Conservation (phyloP, 2,329 filamentous ascomycete genomes). For the Penicillium vulpinum region DNA sequence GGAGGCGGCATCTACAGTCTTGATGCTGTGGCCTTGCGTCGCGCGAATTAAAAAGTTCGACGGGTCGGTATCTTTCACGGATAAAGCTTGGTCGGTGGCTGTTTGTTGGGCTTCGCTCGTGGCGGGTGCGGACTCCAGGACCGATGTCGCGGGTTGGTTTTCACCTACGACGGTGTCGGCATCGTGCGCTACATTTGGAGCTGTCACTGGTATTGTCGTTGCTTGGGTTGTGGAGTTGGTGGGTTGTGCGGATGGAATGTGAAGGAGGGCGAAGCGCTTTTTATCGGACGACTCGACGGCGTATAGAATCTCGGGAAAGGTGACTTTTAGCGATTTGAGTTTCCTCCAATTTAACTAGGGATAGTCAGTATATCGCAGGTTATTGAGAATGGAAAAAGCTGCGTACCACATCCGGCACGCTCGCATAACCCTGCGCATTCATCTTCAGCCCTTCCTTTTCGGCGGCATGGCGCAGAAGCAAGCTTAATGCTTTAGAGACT, state of each 20-base stretch:
- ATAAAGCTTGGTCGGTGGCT: slow-evolving; percentile 38
- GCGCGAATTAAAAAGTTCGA: slow-evolving; percentile 83
- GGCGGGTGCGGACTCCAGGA: slow-evolving; percentile 22
- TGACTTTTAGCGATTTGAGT: slow-evolving; percentile 69
- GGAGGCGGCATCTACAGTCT: slow-evolving; percentile 65
- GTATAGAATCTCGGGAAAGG: slow-evolving; percentile 69
- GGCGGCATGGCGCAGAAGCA: slow-evolving; percentile 62
- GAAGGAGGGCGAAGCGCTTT: slow-evolving; percentile 81
- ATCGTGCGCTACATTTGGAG: slow-evolving; percentile 23
- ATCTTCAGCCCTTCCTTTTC: slow-evolving; percentile 60
- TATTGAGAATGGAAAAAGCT: neutral
- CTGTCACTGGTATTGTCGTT: slow-evolving; percentile 19
- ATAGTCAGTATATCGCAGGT: neutral
- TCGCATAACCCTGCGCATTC: slow-evolving; percentile 60
- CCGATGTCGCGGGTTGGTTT: slow-evolving; percentile 12
- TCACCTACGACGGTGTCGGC: slow-evolving; percentile 5
- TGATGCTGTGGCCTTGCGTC: slow-evolving; percentile 90
- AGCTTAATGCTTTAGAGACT: slow-evolving; percentile 45
- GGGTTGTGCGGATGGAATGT: slow-evolving; percentile 39
- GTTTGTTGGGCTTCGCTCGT: slow-evolving; percentile 34
- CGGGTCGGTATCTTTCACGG: slow-evolving; percentile 51
- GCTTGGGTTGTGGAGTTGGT: slow-evolving; percentile 20
- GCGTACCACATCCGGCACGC: slow-evolving; percentile 59
- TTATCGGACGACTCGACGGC: slow-evolving; percentile 79
- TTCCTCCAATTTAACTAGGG: slow-evolving; percentile 56